phyloP scores from a whole-genome alignment of 441 rosid genomes.

The Populus trichocarpa region DNA sequence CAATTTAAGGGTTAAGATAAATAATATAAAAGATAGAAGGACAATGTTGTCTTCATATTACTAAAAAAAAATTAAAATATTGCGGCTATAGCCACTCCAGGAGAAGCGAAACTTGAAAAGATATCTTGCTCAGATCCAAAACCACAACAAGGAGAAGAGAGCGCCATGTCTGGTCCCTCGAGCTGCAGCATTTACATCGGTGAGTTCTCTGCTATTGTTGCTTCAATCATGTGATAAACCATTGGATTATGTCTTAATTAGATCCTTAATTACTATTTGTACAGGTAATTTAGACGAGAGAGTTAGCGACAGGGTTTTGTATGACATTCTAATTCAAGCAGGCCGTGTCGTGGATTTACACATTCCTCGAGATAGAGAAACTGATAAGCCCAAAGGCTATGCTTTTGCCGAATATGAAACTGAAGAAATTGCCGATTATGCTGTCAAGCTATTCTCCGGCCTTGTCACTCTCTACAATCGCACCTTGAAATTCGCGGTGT shows the following conservation, averaged over 20 bases:
- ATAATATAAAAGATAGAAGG: too few relatives aligned
- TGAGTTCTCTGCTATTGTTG: background rate
- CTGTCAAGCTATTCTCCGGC: constrained; percentile 86
- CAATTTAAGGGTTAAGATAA: too few relatives aligned
- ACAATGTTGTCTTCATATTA: background rate
- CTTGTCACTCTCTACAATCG: constrained; percentile 78
- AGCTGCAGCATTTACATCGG: background rate
- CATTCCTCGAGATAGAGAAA: constrained; percentile 80
- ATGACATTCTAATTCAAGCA: constrained; percentile 84
- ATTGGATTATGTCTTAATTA: background rate
- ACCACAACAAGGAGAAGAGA: background rate
- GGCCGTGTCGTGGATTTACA: constrained; percentile 73
- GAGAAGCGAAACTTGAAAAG: background rate
- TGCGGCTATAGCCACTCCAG: background rate
- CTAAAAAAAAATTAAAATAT: background rate
- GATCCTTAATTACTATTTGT: background rate
- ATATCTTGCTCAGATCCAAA: background rate
- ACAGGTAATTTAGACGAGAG: constrained; percentile 80
- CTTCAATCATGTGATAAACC: background rate
- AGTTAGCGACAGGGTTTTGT: constrained; percentile 80
- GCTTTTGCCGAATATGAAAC: constrained; percentile 88
- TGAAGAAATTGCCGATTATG: constrained; percentile 82
- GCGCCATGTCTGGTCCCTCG: background rate
- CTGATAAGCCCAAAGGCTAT: constrained; percentile 78
- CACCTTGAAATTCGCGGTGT: constrained; percentile 70